Evolutionary conservation across 2,329 filamentous ascomycete species (phyloP).

Genomic region (Hymenoscyphus infarciens): DNA sequence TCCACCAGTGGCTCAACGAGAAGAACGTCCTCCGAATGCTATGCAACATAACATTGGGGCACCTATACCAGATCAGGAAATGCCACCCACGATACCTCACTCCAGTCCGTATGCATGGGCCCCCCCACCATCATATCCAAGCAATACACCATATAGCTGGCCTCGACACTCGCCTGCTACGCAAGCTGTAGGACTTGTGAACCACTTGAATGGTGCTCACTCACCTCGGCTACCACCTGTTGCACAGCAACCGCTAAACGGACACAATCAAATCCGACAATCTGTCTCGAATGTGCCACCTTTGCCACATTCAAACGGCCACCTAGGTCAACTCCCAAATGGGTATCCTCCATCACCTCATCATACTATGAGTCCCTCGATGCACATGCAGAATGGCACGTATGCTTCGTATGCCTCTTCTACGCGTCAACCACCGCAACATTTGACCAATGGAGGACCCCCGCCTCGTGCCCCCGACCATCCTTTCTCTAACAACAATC

Average conservation of each 20-base stretch:
- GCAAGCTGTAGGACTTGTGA: constrained; percentile 40
- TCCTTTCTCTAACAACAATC: constrained; percentile 44
- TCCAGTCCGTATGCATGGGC: constrained; percentile 28
- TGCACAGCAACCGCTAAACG: constrained; percentile 18
- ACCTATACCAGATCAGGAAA: constrained; percentile 33
- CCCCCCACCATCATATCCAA: constrained; percentile 39
- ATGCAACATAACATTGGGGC: constrained; percentile 30
- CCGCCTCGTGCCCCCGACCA: constrained; percentile 44
- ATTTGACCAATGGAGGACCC: constrained; percentile 36
- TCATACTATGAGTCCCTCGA: constrained; percentile 21
- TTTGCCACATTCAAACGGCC: constrained; percentile 44
- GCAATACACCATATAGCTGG: constrained; percentile 46
- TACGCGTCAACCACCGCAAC: constrained; percentile 33
- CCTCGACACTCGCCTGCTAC: constrained; percentile 49
- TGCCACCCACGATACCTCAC: constrained; percentile 24
- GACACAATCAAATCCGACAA: constrained; percentile 26
- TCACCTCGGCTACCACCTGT: constrained; percentile 33
- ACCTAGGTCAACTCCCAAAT: constrained; percentile 40
- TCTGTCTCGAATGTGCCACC: constrained; percentile 33
- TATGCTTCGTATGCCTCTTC: constrained; percentile 33
- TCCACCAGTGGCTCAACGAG: constrained; percentile 20
- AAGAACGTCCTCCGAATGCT: constrained; percentile 22
- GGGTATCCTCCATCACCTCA: constrained; percentile 33
- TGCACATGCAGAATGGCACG: constrained; percentile 30
- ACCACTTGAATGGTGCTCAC: constrained; percentile 47